phyloP scores from a whole-genome alignment of 2,329 filamentous ascomycete genomes.

The Lachnellula cervina region DNA sequence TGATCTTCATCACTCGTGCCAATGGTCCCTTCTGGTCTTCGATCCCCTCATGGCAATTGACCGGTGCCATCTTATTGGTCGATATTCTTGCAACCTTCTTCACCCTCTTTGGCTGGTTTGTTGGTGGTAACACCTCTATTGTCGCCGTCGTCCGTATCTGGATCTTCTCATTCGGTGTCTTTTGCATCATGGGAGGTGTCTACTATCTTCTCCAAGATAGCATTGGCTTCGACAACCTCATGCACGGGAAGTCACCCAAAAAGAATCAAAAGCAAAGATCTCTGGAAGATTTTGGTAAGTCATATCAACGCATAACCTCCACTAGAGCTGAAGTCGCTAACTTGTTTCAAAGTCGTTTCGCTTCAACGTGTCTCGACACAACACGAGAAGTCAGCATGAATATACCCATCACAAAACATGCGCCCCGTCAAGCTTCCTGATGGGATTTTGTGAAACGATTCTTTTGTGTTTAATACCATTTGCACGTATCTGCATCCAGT shows the following conservation, averaged over 20 bases:
- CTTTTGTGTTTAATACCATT: constrained; percentile 9
- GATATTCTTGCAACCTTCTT: constrained; percentile 83
- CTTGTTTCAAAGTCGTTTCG: constrained; percentile 62
- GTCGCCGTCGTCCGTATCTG: constrained; percentile 84
- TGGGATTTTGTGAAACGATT: neutral
- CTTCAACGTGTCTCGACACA: constrained; percentile 86
- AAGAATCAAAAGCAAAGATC: constrained; percentile 77
- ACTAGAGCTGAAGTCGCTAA: constrained; percentile 40
- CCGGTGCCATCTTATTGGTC: constrained; percentile 72
- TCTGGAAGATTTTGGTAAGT: constrained; percentile 84
- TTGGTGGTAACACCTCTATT: constrained; percentile 64
- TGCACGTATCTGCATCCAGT: neutral
- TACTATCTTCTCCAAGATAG: constrained; percentile 82
- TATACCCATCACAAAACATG: neutral
- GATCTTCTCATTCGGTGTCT: constrained; percentile 87
- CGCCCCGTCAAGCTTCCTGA: constrained; percentile 1
- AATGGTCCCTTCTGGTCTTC: constrained; percentile 91
- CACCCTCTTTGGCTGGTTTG: constrained; percentile 80
- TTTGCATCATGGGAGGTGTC: constrained; percentile 70
- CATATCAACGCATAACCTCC: constrained; percentile 7
- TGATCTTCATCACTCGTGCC: constrained; percentile 93
- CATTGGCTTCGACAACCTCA: constrained; percentile 80
- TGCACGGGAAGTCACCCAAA: constrained; percentile 85
- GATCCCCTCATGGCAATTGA: constrained; percentile 79
- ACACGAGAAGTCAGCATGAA: constrained; percentile 80